Conservation (phyloP, 2,329 filamentous ascomycete genomes). For the Nemania sp. region DNA sequence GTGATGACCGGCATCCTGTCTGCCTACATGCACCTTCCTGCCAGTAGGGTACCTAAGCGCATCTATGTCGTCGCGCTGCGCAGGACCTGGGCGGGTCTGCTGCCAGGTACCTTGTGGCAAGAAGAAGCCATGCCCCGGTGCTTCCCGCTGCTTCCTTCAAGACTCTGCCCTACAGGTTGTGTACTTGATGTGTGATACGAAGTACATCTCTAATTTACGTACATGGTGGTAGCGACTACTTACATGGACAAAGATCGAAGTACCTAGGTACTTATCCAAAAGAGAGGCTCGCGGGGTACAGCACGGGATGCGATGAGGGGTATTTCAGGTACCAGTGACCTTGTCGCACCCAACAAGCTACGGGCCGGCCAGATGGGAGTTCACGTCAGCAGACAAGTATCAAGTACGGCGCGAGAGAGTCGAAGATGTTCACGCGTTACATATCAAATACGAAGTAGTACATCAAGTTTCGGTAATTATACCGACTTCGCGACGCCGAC, state of each 20-base stretch:
- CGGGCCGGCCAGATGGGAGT: neutral
- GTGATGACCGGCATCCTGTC: neutral
- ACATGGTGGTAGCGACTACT: too few species aligned
- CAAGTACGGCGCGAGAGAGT: neutral
- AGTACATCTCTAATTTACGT: too few species aligned
- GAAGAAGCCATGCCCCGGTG: neutral
- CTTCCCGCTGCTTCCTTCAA: conserved; percentile 5
- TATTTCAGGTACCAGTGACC: conserved; percentile 10
- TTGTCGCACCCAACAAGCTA: neutral
- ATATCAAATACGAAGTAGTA: too few species aligned
- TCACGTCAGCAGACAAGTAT: conserved; percentile 14
- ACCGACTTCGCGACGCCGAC: neutral
- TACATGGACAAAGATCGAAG: too few species aligned
- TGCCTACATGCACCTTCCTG: too few species aligned
- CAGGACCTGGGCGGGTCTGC: conserved; percentile 12
- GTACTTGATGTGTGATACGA: too few species aligned
- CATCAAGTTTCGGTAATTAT: too few species aligned
- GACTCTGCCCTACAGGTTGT: too few species aligned
- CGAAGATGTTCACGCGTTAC: neutral
- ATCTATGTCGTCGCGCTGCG: neutral
- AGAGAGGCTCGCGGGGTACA: too few species aligned
- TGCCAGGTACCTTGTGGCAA: conserved; percentile 8
- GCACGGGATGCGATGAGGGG: conserved; percentile 12
- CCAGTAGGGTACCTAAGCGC: too few species aligned
- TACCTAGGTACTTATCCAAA: neutral